Conservation (phyloP, 805 yeast species). For the Metschnikowia sp. region DNA sequence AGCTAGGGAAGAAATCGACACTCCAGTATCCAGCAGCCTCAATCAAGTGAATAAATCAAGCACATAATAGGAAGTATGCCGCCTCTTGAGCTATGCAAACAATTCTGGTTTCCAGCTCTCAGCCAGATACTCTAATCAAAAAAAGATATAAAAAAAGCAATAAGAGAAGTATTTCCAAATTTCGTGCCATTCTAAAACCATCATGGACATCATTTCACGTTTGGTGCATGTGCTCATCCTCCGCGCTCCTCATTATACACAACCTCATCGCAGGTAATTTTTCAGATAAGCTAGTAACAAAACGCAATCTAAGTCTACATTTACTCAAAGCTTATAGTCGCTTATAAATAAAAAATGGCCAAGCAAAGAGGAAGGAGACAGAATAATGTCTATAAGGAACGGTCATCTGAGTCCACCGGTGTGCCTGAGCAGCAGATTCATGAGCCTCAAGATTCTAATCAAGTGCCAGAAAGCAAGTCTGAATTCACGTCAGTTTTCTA, state of each 20-base stretch:
- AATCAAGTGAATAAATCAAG: too few relatives aligned
- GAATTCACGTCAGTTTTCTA: slow-evolving; percentile 52
- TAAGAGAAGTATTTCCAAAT: too few relatives aligned
- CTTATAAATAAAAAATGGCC: slow-evolving; percentile 11
- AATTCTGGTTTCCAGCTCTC: too few relatives aligned
- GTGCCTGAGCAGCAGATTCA: neutral
- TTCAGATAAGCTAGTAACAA: neutral
- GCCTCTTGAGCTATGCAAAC: too few relatives aligned
- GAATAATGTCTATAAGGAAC: slow-evolving; percentile 25
- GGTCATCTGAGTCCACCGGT: slow-evolving; percentile 7
- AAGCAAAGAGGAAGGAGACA: slow-evolving; percentile 45
- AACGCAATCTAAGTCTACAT: too few relatives aligned
- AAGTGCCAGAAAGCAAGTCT: slow-evolving; percentile 7
- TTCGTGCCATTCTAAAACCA: too few relatives aligned
- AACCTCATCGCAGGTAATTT: slow-evolving; percentile 11
- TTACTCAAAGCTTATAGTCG: neutral
- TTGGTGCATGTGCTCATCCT: too few relatives aligned
- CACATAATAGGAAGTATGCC: too few relatives aligned
- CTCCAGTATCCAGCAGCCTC: too few relatives aligned
- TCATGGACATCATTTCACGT: neutral
- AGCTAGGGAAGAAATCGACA: too few relatives aligned
- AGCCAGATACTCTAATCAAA: too few relatives aligned
- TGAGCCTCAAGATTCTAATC: neutral
- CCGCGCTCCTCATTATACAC: slow-evolving; percentile 1
- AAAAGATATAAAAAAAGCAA: too few relatives aligned